A percentile compares a stretch with the other conserved stretches of the same genome.
phyloP scores from a whole-genome alignment of 2,329 filamentous ascomycete species.

The Monosporascus sp. region DNA sequence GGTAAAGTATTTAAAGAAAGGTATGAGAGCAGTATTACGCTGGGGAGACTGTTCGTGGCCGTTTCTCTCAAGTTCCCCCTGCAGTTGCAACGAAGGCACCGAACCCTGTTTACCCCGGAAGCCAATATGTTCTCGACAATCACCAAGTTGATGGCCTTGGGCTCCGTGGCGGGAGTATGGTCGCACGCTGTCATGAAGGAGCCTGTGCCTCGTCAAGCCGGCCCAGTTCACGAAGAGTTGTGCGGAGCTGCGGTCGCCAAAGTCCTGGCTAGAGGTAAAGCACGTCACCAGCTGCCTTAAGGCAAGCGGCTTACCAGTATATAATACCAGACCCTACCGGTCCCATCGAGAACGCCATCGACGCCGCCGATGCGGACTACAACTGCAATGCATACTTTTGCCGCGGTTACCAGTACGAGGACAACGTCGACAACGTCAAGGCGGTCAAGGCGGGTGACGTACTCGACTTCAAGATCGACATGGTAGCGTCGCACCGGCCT shows the following conservation, averaged over 20 bases:
- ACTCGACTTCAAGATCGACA: conserved; percentile 33
- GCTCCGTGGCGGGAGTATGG: not conserved
- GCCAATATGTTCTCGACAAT: not conserved
- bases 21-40: too few species aligned
- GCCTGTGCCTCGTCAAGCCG: conserved; percentile 3
- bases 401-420: conserved; percentile 27
- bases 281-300: not conserved
- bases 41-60: too few species aligned
- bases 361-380: conserved; percentile 15
- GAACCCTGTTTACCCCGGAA: too few species aligned
- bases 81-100: too few species aligned
- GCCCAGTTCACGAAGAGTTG: conserved; percentile 15
- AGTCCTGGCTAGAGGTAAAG: conserved; percentile 14
- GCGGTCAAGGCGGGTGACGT: conserved; percentile 28
- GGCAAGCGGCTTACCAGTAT: not conserved
- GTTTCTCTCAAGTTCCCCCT: too few species aligned
- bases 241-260: conserved; percentile 17
- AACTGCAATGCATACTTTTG: conserved; percentile 24
- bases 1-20: too few species aligned
- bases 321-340: conserved; percentile 16
- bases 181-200: not conserved
- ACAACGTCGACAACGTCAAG: conserved; percentile 24
- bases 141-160: not conserved
- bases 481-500: conserved; percentile 33
- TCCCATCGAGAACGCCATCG: conserved; percentile 24